Conservation (phyloP, 208 protist species). For the Porcisia hertigi region DNA sequence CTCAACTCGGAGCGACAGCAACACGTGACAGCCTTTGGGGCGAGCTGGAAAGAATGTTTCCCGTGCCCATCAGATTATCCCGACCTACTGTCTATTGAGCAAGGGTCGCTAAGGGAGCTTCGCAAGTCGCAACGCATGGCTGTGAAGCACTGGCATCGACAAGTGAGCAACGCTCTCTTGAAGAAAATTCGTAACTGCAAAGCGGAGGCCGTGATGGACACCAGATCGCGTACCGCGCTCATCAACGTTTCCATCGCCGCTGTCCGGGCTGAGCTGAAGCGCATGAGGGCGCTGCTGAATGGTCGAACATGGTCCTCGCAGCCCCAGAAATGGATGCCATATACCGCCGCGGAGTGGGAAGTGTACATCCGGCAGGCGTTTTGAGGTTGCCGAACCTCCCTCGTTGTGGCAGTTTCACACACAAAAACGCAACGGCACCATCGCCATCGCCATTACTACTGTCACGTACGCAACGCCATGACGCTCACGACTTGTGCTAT, state of each 20-base stretch:
- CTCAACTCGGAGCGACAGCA: conserved; percentile 58
- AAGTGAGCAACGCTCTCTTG: conserved; percentile 36
- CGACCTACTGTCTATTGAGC: conserved; percentile 43
- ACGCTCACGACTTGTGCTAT: too few species aligned
- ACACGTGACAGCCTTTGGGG: conserved; percentile 64
- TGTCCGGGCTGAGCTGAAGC: conserved; percentile 51
- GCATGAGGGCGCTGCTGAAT: conserved; percentile 46
- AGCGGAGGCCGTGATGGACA: conserved; percentile 59
- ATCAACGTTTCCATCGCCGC: conserved; percentile 55
- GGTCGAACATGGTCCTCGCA: conserved; percentile 67
- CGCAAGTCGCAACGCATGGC: conserved; percentile 72
- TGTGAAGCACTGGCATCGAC: conserved; percentile 70
- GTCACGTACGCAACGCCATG: neutral
- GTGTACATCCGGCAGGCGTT: conserved; percentile 57
- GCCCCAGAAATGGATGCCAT: conserved; percentile 70
- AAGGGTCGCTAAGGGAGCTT: conserved; percentile 31
- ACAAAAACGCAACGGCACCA: too few species aligned
- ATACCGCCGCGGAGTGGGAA: conserved; percentile 44
- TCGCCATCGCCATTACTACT: too few species aligned
- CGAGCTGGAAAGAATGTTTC: conserved; percentile 75
- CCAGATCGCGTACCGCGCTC: conserved; percentile 46
- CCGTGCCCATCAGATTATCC: conserved; percentile 37
- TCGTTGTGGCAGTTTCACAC: neutral
- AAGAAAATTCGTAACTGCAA: conserved; percentile 59
- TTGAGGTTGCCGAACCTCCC: conserved; percentile 20